A percentile compares a stretch with the other conserved stretches of the same genome.
These are phyloP conservation scores for Liquidambar formosana DNA, from an alignment of 164 flowering plant genomes.

Conservation along the genomic window DNA sequence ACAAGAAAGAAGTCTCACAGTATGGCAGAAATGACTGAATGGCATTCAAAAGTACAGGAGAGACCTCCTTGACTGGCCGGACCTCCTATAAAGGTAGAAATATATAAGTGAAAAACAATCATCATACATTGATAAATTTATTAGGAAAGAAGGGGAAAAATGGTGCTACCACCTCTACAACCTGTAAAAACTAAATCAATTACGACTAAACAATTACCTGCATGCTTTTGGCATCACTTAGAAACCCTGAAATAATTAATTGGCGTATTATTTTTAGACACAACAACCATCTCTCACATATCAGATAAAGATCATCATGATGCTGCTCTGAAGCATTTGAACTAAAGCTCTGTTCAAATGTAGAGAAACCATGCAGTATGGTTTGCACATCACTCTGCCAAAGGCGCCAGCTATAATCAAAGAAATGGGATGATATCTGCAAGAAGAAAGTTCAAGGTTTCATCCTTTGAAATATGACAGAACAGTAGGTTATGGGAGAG, in stretches of 20 bases:
- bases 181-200: not conserved
- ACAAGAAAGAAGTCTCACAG: slow-evolving; percentile 52
- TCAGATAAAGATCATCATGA: slow-evolving; percentile 70
- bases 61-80: slow-evolving; percentile 83
- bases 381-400: slow-evolving; percentile 89
- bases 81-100: slow-evolving; percentile 58
- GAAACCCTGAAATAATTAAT: slow-evolving; percentile 75
- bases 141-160: not conserved
- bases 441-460: slow-evolving; percentile 6
- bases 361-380: slow-evolving; percentile 62
- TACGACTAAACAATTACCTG: slow-evolving; percentile 47
- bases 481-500: not conserved
- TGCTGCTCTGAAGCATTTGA: slow-evolving; percentile 44
- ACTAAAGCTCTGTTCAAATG: slow-evolving; percentile 45
- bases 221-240: slow-evolving; percentile 73
- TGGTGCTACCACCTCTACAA: not conserved
- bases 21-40: slow-evolving; percentile 80
- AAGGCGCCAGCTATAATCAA: slow-evolving; percentile 84
- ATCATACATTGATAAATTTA: not conserved
- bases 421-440: slow-evolving; percentile 91
- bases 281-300: slow-evolving; percentile 88
- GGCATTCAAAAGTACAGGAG: slow-evolving; percentile 74
- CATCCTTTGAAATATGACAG: not conserved
- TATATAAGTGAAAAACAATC: not conserved
- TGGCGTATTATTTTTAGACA: slow-evolving; percentile 82